Conservation (phyloP, 2,329 filamentous ascomycete genomes). For the Cladorrhinum sp. region DNA sequence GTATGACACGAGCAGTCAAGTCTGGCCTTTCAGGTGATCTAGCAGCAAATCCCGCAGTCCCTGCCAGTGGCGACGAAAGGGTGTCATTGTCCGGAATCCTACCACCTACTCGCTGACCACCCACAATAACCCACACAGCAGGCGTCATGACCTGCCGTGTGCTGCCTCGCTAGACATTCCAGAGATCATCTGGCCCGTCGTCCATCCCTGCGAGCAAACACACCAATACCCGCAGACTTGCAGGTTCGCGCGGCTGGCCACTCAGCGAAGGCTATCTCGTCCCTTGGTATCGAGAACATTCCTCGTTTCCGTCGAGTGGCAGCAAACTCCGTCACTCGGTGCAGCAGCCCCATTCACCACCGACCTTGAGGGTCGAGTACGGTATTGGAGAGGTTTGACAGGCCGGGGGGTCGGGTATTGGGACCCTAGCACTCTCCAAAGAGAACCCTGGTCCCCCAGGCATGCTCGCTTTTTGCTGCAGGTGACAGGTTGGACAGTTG, state of each 20-base stretch:
- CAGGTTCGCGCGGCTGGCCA: not conserved
- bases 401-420: not conserved
- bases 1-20: not conserved
- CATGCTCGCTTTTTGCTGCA: too few relatives aligned
- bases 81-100: not conserved
- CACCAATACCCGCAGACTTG: not conserved
- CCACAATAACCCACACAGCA: not conserved
- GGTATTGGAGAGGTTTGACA: too few relatives aligned
- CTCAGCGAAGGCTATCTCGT: not conserved
- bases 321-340: too few relatives aligned
- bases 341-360: too few relatives aligned
- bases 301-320: not conserved
- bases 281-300: not conserved
- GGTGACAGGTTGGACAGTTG: not conserved
- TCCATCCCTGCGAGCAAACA: not conserved
- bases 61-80: not conserved
- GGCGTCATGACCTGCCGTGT: slow-evolving; percentile 6
- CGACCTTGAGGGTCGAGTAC: not conserved
- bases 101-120: not conserved
- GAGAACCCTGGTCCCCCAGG: too few relatives aligned
- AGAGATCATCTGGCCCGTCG: not conserved
- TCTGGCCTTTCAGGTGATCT: not conserved
- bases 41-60: not conserved
- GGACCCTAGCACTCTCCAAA: not conserved
- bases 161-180: not conserved